A percentile compares a stretch with the other conserved stretches of the same genome.
Evolutionary conservation across 106 monocot genomes (phyloP).

Genomic region (Triglochin maritima): DNA sequence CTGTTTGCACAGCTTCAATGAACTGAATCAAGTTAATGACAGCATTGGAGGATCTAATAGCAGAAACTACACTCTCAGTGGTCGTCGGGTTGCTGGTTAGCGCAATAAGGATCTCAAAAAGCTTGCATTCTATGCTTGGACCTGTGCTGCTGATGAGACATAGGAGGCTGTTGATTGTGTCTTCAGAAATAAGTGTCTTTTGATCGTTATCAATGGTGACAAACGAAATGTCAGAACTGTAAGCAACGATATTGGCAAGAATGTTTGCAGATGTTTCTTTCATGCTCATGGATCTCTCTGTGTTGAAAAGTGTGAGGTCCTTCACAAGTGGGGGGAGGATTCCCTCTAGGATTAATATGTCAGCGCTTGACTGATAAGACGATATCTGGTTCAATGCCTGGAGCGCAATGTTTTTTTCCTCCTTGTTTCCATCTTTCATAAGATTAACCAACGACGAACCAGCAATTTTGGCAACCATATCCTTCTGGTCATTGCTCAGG

Average conservation of each 20-base stretch:
- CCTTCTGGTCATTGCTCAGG: conserved; percentile 22
- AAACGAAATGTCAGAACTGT: conserved; percentile 14
- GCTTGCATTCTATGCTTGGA: conserved; percentile 68
- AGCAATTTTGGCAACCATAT: conserved; percentile 11
- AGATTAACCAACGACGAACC: conserved; percentile 41
- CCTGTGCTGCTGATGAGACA: conserved; percentile 94
- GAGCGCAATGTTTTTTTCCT: conserved; percentile 7
- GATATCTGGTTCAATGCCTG: conserved; percentile 25
- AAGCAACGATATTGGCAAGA: conserved; percentile 16
- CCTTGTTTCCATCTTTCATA: conserved; percentile 22
- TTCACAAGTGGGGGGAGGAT: conserved; percentile 25
- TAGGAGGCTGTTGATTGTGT: conserved; percentile 72
- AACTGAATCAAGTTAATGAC: conserved; percentile 78
- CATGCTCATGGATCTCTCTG: conserved; percentile 11
- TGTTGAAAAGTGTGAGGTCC: conserved; percentile 4
- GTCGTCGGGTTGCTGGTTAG: conserved; percentile 49
- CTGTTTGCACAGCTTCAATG: conserved; percentile 65
- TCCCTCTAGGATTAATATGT: conserved; percentile 4
- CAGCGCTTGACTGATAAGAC: conserved; percentile 14
- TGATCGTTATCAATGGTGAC: conserved; percentile 37
- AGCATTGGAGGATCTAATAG: conserved; percentile 81
- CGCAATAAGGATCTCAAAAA: conserved; percentile 80
- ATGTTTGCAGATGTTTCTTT: conserved; percentile 26
- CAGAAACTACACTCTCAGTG: conserved; percentile 39
- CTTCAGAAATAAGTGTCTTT: conserved; percentile 67